Conservation (phyloP, 2,329 filamentous ascomycete species). For the Drechslera avenae region DNA sequence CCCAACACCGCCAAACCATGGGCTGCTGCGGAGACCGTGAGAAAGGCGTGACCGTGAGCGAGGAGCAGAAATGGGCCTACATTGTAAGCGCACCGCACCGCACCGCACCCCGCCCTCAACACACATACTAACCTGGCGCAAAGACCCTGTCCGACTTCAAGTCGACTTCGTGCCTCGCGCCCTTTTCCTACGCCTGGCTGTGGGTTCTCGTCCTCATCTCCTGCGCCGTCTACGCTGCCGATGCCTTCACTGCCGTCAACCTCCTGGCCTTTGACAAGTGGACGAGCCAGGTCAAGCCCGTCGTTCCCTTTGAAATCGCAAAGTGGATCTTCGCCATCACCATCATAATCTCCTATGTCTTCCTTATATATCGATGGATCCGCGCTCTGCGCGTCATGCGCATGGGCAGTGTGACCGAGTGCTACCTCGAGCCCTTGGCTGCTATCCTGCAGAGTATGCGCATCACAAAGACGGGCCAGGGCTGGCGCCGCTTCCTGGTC, state of each 20-base stretch:
- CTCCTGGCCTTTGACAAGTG: conserved; percentile 87
- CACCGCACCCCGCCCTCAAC: background rate
- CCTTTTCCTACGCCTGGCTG: conserved; percentile 82
- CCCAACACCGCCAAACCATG: conserved; percentile 33
- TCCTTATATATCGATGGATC: conserved; percentile 79
- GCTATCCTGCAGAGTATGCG: conserved; percentile 83
- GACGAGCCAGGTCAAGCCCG: conserved; percentile 81
- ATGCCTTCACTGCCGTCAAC: conserved; percentile 92
- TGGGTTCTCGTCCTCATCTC: conserved; percentile 81
- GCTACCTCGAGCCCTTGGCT: conserved; percentile 86
- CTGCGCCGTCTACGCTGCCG: conserved; percentile 82
- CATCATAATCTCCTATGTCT: conserved; percentile 87
- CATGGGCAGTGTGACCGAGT: conserved; percentile 85
- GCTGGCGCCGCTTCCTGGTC: conserved; percentile 89
- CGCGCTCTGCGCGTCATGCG: conserved; percentile 80
- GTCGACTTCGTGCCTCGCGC: conserved; percentile 75
- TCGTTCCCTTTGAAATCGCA: conserved; percentile 75
- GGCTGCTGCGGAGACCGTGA: conserved; percentile 48
- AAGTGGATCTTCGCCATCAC: conserved; percentile 96
- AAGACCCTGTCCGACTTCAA: conserved; percentile 75
- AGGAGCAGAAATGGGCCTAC: conserved; percentile 78
- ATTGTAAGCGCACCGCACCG: conserved; percentile 72
- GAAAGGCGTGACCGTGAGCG: conserved; percentile 47
- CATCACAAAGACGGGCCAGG: conserved; percentile 69
- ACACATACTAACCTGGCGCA: conserved; percentile 27